phyloP scores from a whole-genome alignment of 2,329 filamentous ascomycete genomes.

The Plectosphaerella plurivora region DNA sequence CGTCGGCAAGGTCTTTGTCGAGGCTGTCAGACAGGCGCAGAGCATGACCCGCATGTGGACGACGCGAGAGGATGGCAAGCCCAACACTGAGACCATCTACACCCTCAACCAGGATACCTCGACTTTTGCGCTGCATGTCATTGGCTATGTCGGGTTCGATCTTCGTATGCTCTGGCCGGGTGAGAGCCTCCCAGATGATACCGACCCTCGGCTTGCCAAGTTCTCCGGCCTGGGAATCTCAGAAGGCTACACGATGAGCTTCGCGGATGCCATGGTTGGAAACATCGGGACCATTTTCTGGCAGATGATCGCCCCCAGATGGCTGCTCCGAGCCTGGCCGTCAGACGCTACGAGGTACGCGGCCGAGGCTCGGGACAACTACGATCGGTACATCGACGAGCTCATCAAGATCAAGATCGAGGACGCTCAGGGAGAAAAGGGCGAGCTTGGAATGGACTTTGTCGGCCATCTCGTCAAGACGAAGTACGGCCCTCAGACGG shows the following conservation, averaged over 20 bases:
- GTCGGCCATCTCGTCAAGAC: conserved; percentile 46
- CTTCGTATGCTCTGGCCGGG: conserved; percentile 58
- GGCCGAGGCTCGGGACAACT: conserved; percentile 55
- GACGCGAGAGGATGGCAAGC: conserved; percentile 21
- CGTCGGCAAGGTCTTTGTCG: conserved; percentile 58
- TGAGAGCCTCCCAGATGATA: conserved; percentile 41
- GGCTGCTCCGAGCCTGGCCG: conserved; percentile 46
- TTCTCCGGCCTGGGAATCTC: conserved; percentile 41
- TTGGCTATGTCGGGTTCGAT: conserved; percentile 68
- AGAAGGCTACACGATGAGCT: conserved; percentile 58
- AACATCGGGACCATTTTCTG: conserved; percentile 61
- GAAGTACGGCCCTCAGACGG: conserved; percentile 26
- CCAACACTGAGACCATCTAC: conserved; percentile 37
- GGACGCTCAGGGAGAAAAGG: conserved; percentile 28
- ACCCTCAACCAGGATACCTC: conserved; percentile 63
- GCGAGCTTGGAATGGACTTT: conserved; percentile 45
- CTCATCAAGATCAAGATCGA: conserved; percentile 58
- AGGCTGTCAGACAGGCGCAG: conserved; percentile 57
- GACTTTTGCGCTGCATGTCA: conserved; percentile 52
- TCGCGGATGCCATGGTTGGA: conserved; percentile 56
- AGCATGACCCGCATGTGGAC: conserved; percentile 58
- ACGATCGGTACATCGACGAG: conserved; percentile 65
- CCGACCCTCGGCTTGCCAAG: conserved; percentile 41
- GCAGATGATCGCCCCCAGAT: conserved; percentile 55
- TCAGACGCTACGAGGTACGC: conserved; percentile 47